Conservation (phyloP, 805 yeast genomes). For the Monosporozyma unispora region DNA sequence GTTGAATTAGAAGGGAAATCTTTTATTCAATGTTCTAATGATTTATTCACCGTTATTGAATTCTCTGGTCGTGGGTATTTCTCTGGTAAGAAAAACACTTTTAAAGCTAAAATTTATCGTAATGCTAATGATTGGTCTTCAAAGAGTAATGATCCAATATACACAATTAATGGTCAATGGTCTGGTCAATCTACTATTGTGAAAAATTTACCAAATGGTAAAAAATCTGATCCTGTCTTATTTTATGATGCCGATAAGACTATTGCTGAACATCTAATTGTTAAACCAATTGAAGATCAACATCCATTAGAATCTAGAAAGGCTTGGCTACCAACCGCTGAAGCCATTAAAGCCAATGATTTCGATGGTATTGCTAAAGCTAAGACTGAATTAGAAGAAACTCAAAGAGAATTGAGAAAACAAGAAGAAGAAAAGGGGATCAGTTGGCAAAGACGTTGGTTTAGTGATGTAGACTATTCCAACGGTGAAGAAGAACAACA, state of each 20-base stretch:
- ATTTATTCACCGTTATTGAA: constrained; percentile 64
- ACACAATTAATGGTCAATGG: constrained; percentile 90
- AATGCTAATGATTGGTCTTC: constrained; percentile 43
- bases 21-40: constrained; percentile 74
- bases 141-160: constrained; percentile 51
- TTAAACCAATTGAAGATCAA: constrained; percentile 80
- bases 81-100: constrained; percentile 87
- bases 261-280: constrained; percentile 50
- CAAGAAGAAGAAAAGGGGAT: constrained; percentile 57
- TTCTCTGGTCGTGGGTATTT: constrained; percentile 92
- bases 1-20: constrained; percentile 89
- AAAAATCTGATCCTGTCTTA: constrained; percentile 18
- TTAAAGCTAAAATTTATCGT: constrained; percentile 73
- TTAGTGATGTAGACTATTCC: constrained; percentile 42
- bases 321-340: constrained; percentile 92
- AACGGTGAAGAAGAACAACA: constrained; percentile 13
- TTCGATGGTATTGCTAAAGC: constrained; percentile 67
- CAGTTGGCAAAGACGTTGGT: constrained; percentile 82
- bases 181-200: constrained; percentile 64
- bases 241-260: constrained; percentile 58
- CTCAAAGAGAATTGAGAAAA: constrained; percentile 76
- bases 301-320: constrained; percentile 73
- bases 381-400: constrained; percentile 75
- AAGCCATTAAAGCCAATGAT: constrained; percentile 70
- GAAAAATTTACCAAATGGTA: constrained; percentile 35